Evolutionary conservation across 805 yeast genomes (phyloP).

Genomic region (Danielia reshetovae): DNA sequence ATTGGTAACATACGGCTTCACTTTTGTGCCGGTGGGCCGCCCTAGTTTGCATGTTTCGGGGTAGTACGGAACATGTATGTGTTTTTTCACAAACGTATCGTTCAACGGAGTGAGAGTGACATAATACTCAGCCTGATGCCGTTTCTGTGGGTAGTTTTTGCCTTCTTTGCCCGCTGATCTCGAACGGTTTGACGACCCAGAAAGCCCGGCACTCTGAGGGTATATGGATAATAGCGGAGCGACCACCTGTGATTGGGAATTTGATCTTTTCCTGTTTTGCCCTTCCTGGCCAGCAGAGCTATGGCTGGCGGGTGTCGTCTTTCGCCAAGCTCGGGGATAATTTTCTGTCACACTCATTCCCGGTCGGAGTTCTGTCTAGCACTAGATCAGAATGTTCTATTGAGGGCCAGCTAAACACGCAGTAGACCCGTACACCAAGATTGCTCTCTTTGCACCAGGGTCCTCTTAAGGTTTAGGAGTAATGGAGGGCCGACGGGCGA

Average conservation of each 20-base stretch:
- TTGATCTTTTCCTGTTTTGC: slow-evolving; percentile 22
- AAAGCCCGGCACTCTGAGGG: background rate
- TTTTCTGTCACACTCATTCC: no score
- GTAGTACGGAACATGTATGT: slow-evolving; percentile 68
- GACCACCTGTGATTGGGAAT: slow-evolving; percentile 40
- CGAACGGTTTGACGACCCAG: background rate
- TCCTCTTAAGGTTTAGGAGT: no score
- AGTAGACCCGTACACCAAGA: slow-evolving; percentile 1
- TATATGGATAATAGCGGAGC: slow-evolving; percentile 9
- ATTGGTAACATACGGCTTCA: slow-evolving; percentile 62
- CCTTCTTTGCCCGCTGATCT: background rate
- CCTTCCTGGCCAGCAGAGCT: slow-evolving; percentile 1
- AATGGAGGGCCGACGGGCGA: no score
- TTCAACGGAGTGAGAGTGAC: slow-evolving; percentile 75
- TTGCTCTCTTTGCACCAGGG: background rate
- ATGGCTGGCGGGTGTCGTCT: background rate
- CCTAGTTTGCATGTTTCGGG: slow-evolving; percentile 89
- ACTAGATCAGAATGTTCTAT: no score
- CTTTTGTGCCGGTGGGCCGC: slow-evolving; percentile 72
- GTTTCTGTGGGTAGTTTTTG: slow-evolving; percentile 14
- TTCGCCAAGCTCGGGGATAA: background rate
- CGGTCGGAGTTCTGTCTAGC: no score
- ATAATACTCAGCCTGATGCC: slow-evolving; percentile 42
- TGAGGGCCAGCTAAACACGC: background rate
- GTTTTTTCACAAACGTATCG: slow-evolving; percentile 77